These are phyloP conservation scores for Cercospora sojina DNA, from an alignment of 2,329 filamentous ascomycete species.

Conservation along the genomic window DNA sequence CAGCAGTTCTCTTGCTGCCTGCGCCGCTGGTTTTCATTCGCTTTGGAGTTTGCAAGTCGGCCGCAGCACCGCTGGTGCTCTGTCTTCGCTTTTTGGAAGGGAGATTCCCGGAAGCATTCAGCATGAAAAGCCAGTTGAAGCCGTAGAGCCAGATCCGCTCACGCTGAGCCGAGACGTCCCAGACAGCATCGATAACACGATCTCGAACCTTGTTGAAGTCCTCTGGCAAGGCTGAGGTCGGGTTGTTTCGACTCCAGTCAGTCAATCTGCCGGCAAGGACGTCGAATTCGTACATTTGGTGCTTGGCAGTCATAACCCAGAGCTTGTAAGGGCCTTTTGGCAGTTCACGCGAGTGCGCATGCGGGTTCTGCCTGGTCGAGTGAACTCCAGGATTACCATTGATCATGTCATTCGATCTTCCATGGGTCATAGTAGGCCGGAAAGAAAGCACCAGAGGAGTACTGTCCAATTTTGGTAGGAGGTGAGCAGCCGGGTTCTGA, in stretches of 20 bases:
- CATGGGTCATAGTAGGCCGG: conserved; percentile 38
- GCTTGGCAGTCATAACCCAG: conserved; percentile 61
- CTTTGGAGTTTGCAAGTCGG: conserved; percentile 28
- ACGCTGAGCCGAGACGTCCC: conserved; percentile 62
- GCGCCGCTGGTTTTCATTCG: conserved; percentile 51
- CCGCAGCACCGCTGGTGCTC: conserved; percentile 27
- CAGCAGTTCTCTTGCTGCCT: conserved; percentile 53
- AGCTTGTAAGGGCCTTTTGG: conserved; percentile 56
- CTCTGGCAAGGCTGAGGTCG: conserved; percentile 68
- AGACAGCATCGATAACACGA: conserved; percentile 77
- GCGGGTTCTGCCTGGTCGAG: conserved; percentile 51
- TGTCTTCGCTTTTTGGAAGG: conserved; percentile 31
- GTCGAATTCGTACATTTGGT: conserved; percentile 75
- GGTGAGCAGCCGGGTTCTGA: conserved; percentile 62
- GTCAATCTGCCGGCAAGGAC: conserved; percentile 73
- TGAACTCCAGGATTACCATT: conserved; percentile 52
- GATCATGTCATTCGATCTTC: conserved; percentile 28
- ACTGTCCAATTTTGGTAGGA: conserved; percentile 48
- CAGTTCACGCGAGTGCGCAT: conserved; percentile 57
- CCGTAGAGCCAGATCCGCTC: conserved; percentile 85
- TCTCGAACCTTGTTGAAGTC: conserved; percentile 75
- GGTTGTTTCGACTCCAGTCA: conserved; percentile 83
- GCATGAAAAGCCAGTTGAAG: conserved; percentile 83
- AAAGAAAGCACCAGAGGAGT: conserved; percentile 49
- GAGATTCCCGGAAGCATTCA: conserved; percentile 76